Conservation (phyloP, 1,284 basidiomycete genomes). For the Schizophyllum commune region DNA sequence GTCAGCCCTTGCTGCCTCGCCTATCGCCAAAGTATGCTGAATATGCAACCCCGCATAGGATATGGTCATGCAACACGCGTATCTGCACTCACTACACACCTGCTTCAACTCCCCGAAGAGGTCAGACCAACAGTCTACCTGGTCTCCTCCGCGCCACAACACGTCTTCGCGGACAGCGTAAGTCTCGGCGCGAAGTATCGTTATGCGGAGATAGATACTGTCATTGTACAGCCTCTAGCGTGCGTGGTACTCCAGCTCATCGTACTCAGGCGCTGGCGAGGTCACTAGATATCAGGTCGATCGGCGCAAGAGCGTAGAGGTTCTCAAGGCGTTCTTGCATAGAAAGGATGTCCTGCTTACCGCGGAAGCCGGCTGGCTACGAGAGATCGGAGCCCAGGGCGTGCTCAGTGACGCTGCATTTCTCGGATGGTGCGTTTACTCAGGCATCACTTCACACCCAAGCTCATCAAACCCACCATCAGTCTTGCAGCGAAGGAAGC, state of each 20-base stretch:
- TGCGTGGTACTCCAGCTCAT: slow-evolving; percentile 26
- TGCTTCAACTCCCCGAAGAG: slow-evolving; percentile 33
- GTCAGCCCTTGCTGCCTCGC: background rate
- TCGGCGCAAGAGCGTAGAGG: slow-evolving; percentile 57
- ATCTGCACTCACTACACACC: slow-evolving; percentile 54
- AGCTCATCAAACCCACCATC: slow-evolving; percentile 1
- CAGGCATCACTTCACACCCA: background rate
- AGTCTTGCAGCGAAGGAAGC: slow-evolving; percentile 63
- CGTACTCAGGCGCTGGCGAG: background rate
- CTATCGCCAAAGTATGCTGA: background rate
- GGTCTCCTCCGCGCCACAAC: slow-evolving; percentile 59
- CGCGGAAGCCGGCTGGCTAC: slow-evolving; percentile 54
- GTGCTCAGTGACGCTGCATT: slow-evolving; percentile 75
- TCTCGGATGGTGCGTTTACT: slow-evolving; percentile 55
- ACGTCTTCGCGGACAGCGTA: slow-evolving; percentile 57
- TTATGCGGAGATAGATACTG: slow-evolving; percentile 62
- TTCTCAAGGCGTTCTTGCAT: slow-evolving; percentile 49
- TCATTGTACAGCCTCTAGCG: slow-evolving; percentile 68
- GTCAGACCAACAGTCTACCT: slow-evolving; percentile 43
- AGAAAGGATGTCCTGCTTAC: slow-evolving; percentile 47
- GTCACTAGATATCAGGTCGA: slow-evolving; percentile 58
- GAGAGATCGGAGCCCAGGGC: slow-evolving; percentile 41
- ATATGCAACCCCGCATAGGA: slow-evolving; percentile 25
- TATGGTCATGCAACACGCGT: slow-evolving; percentile 72
- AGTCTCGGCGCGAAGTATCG: slow-evolving; percentile 53